phyloP scores from a whole-genome alignment of 179 eudicot species.

The Monotropa hypopitys region DNA sequence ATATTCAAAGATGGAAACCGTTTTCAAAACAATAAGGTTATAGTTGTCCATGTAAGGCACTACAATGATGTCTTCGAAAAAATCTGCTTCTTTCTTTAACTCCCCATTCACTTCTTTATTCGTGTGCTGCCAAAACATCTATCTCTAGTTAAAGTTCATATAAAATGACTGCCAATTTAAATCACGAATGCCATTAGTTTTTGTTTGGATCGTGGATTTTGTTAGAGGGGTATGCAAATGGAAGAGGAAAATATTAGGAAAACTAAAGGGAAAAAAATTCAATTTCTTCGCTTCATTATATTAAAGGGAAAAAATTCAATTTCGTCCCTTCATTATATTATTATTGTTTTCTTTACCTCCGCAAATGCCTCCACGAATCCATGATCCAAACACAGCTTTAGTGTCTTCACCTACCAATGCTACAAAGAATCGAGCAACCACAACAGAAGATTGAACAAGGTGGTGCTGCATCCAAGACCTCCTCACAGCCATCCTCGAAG shows the following conservation, averaged over 20 bases:
- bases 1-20: constrained; percentile 82
- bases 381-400: neutral
- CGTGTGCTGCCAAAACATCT: constrained; percentile 44
- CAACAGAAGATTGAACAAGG: constrained; percentile 56
- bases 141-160: neutral
- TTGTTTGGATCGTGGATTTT: neutral
- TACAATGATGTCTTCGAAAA: constrained; percentile 71
- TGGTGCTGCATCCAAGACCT: constrained; percentile 85
- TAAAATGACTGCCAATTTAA: neutral
- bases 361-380: neutral
- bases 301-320: too few species aligned
- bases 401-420: constrained; percentile 56
- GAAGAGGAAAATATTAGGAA: neutral
- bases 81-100: constrained; percentile 74
- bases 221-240: neutral
- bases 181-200: neutral
- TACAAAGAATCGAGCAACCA: constrained; percentile 84
- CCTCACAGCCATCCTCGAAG: constrained; percentile 92
- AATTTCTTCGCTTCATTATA: neutral
- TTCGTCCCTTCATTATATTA: neutral
- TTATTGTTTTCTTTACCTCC: neutral
- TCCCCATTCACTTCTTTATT: constrained; percentile 79
- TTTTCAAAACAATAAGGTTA: constrained; percentile 81
- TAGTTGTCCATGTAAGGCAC: constrained; percentile 89
- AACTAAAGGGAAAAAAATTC: neutral